These are phyloP conservation scores for Erodium texanum DNA, from an alignment of 441 rosid species.

Conservation along the genomic window DNA sequence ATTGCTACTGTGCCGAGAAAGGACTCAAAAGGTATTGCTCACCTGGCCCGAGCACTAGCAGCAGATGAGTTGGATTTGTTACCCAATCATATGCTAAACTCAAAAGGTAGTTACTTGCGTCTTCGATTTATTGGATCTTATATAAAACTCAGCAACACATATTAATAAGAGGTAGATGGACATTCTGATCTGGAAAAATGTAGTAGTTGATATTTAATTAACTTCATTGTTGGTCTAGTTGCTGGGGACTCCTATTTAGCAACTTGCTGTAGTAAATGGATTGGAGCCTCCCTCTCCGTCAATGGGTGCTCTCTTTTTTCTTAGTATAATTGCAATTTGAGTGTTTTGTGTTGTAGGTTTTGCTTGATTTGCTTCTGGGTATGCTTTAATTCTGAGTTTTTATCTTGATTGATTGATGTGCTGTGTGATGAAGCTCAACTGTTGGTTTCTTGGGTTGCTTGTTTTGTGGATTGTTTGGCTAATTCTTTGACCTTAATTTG, in stretches of 20 bases:
- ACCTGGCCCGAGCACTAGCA: too few relatives aligned
- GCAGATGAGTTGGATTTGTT: too few relatives aligned
- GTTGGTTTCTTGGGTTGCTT: not conserved
- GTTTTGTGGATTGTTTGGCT: too few relatives aligned
- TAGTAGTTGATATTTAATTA: too few relatives aligned
- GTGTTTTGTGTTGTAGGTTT: not conserved
- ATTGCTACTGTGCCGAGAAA: too few relatives aligned
- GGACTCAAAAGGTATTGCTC: too few relatives aligned
- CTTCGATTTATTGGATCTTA: not conserved
- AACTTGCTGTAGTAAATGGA: too few relatives aligned
- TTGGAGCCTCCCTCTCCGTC: constrained; percentile 83
- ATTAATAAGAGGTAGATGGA: not conserved
- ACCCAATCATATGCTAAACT: too few relatives aligned
- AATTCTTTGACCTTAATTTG: not conserved
- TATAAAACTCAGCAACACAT: not conserved
- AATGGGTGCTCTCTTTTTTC: constrained; percentile 39
- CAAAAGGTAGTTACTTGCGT: constrained; percentile 41
- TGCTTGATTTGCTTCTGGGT: not conserved
- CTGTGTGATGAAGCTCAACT: not conserved
- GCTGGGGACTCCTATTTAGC: too few relatives aligned
- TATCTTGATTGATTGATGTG: not conserved
- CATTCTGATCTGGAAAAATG: not conserved
- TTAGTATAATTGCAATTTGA: not conserved
- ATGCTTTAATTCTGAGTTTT: not conserved
- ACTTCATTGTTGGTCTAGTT: too few relatives aligned